These are phyloP conservation scores for Lecanicillium sp. DNA, from an alignment of 2,329 filamentous ascomycete species.

Conservation along the genomic window DNA sequence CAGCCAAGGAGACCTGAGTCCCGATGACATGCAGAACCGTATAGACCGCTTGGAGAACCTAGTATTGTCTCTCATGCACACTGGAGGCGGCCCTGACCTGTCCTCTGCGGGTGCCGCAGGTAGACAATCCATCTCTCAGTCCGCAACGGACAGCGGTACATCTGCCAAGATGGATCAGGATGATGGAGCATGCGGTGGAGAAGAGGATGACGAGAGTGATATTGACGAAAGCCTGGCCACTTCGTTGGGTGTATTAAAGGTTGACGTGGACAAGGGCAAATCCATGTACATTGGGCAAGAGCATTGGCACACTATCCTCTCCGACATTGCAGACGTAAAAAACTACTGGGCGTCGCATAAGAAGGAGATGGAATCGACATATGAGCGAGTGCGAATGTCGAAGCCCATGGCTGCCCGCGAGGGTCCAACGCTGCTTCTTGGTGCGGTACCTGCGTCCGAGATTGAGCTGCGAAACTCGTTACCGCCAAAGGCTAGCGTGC, in stretches of 20 bases:
- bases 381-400: conserved; percentile 63
- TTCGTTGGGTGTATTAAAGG: conserved; percentile 74
- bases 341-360: conserved; percentile 82
- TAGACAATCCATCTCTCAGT: conserved; percentile 26
- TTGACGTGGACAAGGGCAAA: conserved; percentile 68
- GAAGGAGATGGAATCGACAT: conserved; percentile 78
- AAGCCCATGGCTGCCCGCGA: conserved; percentile 52
- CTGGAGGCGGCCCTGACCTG: conserved; percentile 50
- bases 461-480: conserved; percentile 71
- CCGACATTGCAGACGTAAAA: conserved; percentile 86
- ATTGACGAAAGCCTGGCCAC: conserved; percentile 60
- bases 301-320: conserved; percentile 73
- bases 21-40: conserved; percentile 97
- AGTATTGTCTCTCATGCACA: conserved; percentile 90
- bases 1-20: conserved; percentile 50
- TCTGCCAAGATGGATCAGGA: conserved; percentile 44
- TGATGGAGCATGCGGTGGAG: conserved; percentile 45
- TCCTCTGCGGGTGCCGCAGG: conserved; percentile 24
- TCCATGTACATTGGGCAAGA: conserved; percentile 75
- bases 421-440: conserved; percentile 72
- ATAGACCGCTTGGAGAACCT: conserved; percentile 91
- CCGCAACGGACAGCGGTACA: conserved; percentile 33
- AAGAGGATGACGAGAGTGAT: conserved; percentile 59
- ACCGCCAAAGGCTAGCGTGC: conserved; percentile 73
- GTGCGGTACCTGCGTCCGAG: conserved; percentile 62